Evolutionary conservation across 345 rosid genomes (phyloP).

Genomic region (Lepidium aucheri): DNA sequence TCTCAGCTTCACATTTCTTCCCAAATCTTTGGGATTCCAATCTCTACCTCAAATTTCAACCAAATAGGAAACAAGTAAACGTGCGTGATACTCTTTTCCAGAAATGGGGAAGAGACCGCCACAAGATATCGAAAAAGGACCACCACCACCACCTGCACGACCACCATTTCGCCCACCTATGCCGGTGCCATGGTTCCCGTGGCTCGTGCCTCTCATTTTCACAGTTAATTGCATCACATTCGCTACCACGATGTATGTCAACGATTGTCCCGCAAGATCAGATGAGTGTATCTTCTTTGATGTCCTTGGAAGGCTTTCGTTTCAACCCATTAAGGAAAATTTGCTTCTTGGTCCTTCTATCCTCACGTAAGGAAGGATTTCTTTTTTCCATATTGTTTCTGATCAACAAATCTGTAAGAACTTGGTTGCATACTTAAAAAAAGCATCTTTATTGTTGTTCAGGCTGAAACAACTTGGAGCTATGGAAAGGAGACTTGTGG

Average conservation of each 20-base stretch:
- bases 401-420: neutral
- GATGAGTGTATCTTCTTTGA: conserved; percentile 36
- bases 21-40: neutral
- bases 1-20: conserved; percentile 20
- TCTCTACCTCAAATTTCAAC: conserved; percentile 8
- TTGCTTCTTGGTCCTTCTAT: conserved; percentile 61
- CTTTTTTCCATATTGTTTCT: neutral
- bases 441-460: conserved; percentile 10
- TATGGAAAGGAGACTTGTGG: conserved; percentile 47
- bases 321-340: conserved; percentile 40
- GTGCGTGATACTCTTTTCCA: conserved; percentile 18
- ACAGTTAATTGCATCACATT: conserved; percentile 37
- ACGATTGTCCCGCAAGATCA: conserved; percentile 52
- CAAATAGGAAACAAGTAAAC: conserved; percentile 3
- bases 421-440: neutral
- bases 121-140: conserved; percentile 23
- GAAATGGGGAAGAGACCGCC: conserved; percentile 34
- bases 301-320: conserved; percentile 48
- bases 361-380: conserved; percentile 37
- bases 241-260: conserved; percentile 49
- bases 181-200: conserved; percentile 48
- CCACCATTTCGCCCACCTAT: conserved; percentile 34
- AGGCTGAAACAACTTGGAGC: conserved; percentile 77
- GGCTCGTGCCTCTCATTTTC: conserved; percentile 65
- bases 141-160: conserved; percentile 27